Evolutionary conservation across 2,329 filamentous ascomycete genomes (phyloP).

Genomic region (Ascochyta lentis): DNA sequence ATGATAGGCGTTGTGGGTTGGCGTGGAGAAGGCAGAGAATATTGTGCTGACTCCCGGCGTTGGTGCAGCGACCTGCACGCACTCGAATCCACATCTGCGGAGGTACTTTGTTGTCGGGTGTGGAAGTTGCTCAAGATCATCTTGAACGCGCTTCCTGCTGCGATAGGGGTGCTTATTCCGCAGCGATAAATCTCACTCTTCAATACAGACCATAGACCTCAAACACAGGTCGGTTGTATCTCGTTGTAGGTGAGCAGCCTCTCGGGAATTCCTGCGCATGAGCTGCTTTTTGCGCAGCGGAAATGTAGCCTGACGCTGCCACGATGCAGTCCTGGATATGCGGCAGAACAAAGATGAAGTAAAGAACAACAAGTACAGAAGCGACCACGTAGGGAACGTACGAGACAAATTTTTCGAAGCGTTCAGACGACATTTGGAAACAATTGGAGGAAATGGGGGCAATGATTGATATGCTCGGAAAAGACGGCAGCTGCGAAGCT

Average conservation of each 20-base stretch:
- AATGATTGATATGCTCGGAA: constrained; percentile 11
- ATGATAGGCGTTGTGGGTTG: constrained; percentile 7
- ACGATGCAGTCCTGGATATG: constrained; percentile 12
- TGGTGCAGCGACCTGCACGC: constrained; percentile 17
- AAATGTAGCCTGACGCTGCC: constrained; percentile 8
- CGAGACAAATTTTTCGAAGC: constrained; percentile 12
- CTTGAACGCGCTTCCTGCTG: not conserved
- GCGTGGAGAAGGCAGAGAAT: constrained; percentile 1
- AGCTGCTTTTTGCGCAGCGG: constrained; percentile 14
- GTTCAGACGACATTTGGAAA: constrained; percentile 17
- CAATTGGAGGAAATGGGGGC: not conserved
- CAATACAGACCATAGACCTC: constrained; percentile 51
- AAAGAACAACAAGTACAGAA: constrained; percentile 6
- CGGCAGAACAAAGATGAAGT: constrained; percentile 15
- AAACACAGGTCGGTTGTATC: constrained; percentile 17
- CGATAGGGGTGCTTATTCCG: not conserved
- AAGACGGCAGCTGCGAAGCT: constrained; percentile 17
- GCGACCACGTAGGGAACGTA: constrained; percentile 14
- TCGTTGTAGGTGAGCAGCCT: constrained; percentile 9
- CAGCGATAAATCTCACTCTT: not conserved
- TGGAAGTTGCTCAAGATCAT: constrained; percentile 12
- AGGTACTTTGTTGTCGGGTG: constrained; percentile 3
- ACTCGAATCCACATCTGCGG: constrained; percentile 4
- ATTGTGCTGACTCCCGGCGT: constrained; percentile 8
- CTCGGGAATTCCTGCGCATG: constrained; percentile 18